phyloP scores from a whole-genome alignment of 148 eudicot genomes.

The Rheum nobile region DNA sequence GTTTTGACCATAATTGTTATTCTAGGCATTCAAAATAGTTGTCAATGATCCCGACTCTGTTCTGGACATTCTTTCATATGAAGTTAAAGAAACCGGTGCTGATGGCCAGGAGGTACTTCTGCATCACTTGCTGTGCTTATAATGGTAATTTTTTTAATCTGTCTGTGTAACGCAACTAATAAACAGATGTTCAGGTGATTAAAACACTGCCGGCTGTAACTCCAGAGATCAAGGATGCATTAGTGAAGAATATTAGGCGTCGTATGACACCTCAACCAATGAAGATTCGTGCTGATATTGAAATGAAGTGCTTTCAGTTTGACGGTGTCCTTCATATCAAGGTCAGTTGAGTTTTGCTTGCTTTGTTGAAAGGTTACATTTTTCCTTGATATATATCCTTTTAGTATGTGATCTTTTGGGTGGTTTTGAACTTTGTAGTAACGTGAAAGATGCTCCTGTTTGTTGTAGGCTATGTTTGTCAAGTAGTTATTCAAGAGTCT shows the following conservation, averaged over 20 bases:
- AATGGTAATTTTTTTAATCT: not conserved
- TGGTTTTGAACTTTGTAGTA: not conserved
- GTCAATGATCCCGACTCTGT: constrained; percentile 85
- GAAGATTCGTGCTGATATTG: constrained; percentile 95
- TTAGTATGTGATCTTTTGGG: not conserved
- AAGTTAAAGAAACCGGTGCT: constrained; percentile 72
- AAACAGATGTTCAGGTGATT: constrained; percentile 36
- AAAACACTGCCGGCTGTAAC: constrained; percentile 78
- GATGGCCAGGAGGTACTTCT: constrained; percentile 79
- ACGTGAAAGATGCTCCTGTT: not conserved
- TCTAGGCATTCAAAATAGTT: constrained; percentile 69
- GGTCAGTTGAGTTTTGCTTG: constrained; percentile 23
- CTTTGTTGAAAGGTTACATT: not conserved
- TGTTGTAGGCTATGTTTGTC: not conserved
- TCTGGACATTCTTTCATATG: constrained; percentile 71
- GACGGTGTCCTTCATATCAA: constrained; percentile 96
- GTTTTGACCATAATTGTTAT: not conserved
- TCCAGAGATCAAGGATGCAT: constrained; percentile 79
- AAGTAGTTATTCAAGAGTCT: not conserved
- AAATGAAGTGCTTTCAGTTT: constrained; percentile 92
- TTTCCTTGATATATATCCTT: not conserved
- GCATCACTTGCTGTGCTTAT: not conserved
- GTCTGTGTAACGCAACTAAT: not conserved
- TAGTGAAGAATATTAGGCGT: constrained; percentile 68
- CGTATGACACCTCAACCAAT: constrained; percentile 99